Percentiles rank a stretch among this genome's conserved stretches.
phyloP scores from a whole-genome alignment of 2,329 filamentous ascomycete genomes.

The Fusarium bulbicola region DNA sequence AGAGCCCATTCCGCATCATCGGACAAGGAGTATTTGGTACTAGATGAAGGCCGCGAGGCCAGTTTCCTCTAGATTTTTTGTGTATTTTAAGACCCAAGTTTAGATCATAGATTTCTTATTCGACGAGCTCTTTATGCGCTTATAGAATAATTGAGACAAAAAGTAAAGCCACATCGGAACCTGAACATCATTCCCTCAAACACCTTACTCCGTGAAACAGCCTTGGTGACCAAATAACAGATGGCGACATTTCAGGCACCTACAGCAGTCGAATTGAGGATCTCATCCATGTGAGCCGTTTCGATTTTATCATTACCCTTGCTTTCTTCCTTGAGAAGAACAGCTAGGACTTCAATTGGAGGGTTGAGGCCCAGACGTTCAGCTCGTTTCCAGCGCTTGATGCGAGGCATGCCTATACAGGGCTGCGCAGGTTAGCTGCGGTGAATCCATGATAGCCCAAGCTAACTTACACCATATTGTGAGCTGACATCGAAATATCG shows the following conservation, averaged over 20 bases:
- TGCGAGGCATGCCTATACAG: constrained; percentile 82
- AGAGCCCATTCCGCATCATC: constrained; percentile 77
- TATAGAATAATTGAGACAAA: constrained; percentile 25
- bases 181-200: constrained; percentile 27
- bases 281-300: constrained; percentile 78
- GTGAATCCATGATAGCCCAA: background rate
- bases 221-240: constrained; percentile 3
- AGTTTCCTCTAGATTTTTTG: constrained; percentile 6
- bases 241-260: constrained; percentile 43
- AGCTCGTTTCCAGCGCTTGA: constrained; percentile 89
- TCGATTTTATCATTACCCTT: constrained; percentile 64
- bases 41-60: constrained; percentile 50
- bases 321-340: constrained; percentile 77
- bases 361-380: constrained; percentile 84
- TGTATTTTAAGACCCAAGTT: constrained; percentile 13
- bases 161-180: constrained; percentile 33
- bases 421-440: constrained; percentile 59
- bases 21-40: constrained; percentile 96
- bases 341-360: constrained; percentile 88
- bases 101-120: constrained; percentile 31
- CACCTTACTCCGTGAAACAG: constrained; percentile 34
- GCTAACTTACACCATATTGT: constrained; percentile 86
- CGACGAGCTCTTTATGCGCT: constrained; percentile 3
- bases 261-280: constrained; percentile 61
- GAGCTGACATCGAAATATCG: constrained; percentile 92